Percentiles rank a stretch among this genome's conserved stretches.
These are phyloP conservation scores for Hydnum rufescens DNA, from an alignment of 768 basidiomycete species.

Conservation along the genomic window DNA sequence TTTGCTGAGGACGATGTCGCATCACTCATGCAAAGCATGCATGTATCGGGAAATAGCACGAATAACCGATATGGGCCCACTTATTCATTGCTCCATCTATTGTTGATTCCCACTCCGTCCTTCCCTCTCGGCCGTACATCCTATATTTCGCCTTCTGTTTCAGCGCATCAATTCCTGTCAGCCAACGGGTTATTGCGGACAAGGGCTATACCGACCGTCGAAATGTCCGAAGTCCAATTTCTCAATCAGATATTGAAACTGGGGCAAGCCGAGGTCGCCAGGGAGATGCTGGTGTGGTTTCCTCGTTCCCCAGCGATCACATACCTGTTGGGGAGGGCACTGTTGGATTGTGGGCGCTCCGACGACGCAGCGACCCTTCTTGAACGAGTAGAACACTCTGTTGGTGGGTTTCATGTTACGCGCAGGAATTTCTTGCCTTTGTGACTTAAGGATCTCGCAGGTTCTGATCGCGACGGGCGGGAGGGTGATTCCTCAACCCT, in stretches of 20 bases:
- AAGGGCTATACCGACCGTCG: constrained; percentile 44
- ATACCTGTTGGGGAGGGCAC: constrained; percentile 52
- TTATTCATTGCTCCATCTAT: constrained; percentile 38
- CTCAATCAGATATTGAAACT: constrained; percentile 47
- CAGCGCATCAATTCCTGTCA: constrained; percentile 40
- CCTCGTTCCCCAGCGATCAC: constrained; percentile 57
- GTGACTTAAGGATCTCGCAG: background rate
- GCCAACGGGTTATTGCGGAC: constrained; percentile 45
- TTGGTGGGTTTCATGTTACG: constrained; percentile 31
- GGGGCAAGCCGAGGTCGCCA: constrained; percentile 39
- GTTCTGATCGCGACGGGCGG: background rate
- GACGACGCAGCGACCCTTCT: constrained; percentile 57
- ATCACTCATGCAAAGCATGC: background rate
- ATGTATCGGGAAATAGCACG: background rate
- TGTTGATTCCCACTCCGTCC: background rate
- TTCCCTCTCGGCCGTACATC: background rate
- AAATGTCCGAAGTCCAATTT: constrained; percentile 47
- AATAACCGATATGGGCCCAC: constrained; percentile 13
- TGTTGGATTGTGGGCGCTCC: constrained; percentile 40
- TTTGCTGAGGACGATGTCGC: constrained; percentile 10
- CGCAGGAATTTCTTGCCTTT: background rate
- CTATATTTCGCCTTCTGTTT: background rate
- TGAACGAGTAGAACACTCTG: constrained; percentile 53
- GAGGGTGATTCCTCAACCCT: background rate
- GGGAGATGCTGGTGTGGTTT: constrained; percentile 53